Base-by-base conservation (phyloP, 2,329 filamentous ascomycete species). In the Balansia obtecta region DNA sequence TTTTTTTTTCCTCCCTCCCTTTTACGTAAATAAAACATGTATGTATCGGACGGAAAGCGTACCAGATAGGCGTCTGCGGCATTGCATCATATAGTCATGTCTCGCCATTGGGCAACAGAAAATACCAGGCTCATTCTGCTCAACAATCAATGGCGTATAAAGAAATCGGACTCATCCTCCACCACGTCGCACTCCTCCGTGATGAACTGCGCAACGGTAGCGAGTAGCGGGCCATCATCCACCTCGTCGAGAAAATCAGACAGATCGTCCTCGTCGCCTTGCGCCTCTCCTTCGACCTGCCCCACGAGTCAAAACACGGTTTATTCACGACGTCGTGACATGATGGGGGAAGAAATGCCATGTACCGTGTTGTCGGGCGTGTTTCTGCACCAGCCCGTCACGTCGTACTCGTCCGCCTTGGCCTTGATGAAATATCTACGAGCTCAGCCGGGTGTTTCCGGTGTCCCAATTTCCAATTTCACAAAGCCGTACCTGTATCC, bases 241-340 rank as follows among this genome's bases (percentile, higher is more conserved):
- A 96, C 70, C 54, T 88, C 82, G 57, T 84, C 79, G 37, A 95
- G 69, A 56, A 96, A 85, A 50, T 80, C 77, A 48, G 80, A 68
- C 27, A 97, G 64, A 2, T 75, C 68, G 0, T 80, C 75, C 1
- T 82, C 74, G 2, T 77, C 73, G 32, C 88, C 90, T 64, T 97
- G 91, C 5, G 84, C 89, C 68, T 96, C 90, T 27, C 91, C 91
- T 61, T 88, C 81, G 45, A 97, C 90, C 88, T 95, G 45, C 15
- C 1, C 15, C 7, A 37, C 15, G 11, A 5, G 34, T 27, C 27
- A 27, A 37, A 22, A 22, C 11, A 15, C 34, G 2, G 34, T 22
- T 22, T 37, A 6, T 37, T 37, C 34, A 37, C 3, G 9, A 37
- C 3, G 11, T 37, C 5, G 8, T 27, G 27, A 5, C 27, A 27